Evolutionary conservation across 805 yeast genomes (phyloP).

Genomic region (Candida hungchunana): DNA sequence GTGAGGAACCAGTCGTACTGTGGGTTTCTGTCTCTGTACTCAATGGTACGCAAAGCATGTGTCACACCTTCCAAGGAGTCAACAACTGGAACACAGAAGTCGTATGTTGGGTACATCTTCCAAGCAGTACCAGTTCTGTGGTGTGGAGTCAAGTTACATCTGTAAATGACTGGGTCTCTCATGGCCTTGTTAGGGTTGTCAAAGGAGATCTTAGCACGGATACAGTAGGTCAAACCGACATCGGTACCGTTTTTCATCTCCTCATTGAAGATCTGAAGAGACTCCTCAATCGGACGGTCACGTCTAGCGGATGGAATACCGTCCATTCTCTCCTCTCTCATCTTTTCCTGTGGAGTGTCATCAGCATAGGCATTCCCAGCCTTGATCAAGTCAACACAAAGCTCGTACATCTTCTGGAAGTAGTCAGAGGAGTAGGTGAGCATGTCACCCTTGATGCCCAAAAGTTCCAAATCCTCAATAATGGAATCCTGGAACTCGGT

Average conservation of each 20-base stretch:
- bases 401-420: conserved; percentile 86
- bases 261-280: conserved; percentile 75
- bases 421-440: conserved; percentile 91
- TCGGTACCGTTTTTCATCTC: conserved; percentile 95
- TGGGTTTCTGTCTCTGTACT: conserved; percentile 97
- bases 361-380: conserved; percentile 98
- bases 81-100: conserved; percentile 96
- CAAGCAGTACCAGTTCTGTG: conserved; percentile 91
- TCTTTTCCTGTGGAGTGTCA: conserved; percentile 87
- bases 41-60: conserved; percentile 96
- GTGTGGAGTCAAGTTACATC: conserved; percentile 96
- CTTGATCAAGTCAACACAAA: conserved; percentile 81
- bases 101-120: conserved; percentile 98
- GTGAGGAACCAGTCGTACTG: conserved; percentile 96
- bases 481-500: conserved; percentile 92
- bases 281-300: conserved; percentile 91
- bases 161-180: conserved; percentile 97
- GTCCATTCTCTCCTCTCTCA: conserved; percentile 99
- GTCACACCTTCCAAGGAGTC: conserved; percentile 97
- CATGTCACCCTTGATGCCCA: conserved; percentile 90
- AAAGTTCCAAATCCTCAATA: conserved; percentile 81
- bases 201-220: conserved; percentile 95
- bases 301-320: conserved; percentile 92
- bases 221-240: conserved; percentile 85
- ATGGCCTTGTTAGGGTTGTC: conserved; percentile 88